phyloP scores from a whole-genome alignment of 179 eudicot genomes.

The Amaranthus tricolor region DNA sequence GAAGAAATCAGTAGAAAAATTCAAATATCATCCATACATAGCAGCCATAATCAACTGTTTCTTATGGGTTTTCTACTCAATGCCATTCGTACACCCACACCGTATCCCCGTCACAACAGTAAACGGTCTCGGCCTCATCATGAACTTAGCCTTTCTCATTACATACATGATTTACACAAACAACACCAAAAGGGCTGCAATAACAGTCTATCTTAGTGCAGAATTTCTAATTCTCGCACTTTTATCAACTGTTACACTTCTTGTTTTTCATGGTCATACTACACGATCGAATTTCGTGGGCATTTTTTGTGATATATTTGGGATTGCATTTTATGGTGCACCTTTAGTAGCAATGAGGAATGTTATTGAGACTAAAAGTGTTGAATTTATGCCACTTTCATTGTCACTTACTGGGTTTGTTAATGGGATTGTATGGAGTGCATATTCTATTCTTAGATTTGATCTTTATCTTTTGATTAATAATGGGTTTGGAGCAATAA shows the following conservation, averaged over 20 bases:
- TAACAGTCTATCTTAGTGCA: neutral
- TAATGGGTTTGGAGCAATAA: slow-evolving; percentile 12
- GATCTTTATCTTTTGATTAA: slow-evolving; percentile 28
- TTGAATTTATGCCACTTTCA: too few relatives aligned
- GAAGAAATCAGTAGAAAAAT: slow-evolving; percentile 25
- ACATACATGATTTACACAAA: slow-evolving; percentile 13
- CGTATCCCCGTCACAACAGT: slow-evolving; percentile 27
- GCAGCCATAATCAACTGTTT: slow-evolving; percentile 25
- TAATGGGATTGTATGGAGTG: slow-evolving; percentile 31
- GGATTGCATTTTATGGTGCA: slow-evolving; percentile 16
- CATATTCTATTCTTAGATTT: slow-evolving; percentile 18
- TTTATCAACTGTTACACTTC: neutral
- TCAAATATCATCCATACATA: slow-evolving; percentile 19
- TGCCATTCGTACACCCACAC: slow-evolving; percentile 33
- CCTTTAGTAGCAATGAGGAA: slow-evolving; percentile 25
- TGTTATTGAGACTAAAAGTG: slow-evolving; percentile 25
- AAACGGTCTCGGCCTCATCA: slow-evolving; percentile 19
- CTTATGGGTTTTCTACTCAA: slow-evolving; percentile 24
- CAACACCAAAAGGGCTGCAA: slow-evolving; percentile 23
- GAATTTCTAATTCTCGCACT: slow-evolving; percentile 1
- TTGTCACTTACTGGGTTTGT: neutral
- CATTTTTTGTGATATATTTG: slow-evolving; percentile 18
- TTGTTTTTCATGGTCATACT: neutral
- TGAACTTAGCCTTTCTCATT: neutral
- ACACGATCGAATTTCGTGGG: slow-evolving; percentile 13